Evolutionary conservation across 2,329 filamentous ascomycete species (phyloP), one percentile per base, ranked within the genome.

Genomic region (Alternaria sp.): DNA sequence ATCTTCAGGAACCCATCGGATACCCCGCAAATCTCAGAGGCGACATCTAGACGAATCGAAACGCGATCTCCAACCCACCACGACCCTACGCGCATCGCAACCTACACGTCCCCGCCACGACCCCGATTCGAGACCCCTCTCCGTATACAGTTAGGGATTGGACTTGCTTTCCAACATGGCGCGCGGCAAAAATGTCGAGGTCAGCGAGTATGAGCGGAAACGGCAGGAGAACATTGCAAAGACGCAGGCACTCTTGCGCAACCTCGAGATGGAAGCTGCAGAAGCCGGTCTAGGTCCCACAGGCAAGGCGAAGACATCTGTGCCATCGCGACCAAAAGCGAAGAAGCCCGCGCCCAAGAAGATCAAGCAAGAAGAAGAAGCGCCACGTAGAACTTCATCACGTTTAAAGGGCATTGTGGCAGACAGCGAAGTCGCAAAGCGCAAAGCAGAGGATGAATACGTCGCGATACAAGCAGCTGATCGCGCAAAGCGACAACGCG

Each of bases 201-300:
- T 96, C 71, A 96, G 92, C 80, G 92, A 93, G 43, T 97, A 97
- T 80, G 94, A 97, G 84, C 89, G 90, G 72, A 89, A 92, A 70
- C 87, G 94, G 0, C 87, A 93, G 15, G 93, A 93, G 64, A 97
- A 97, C 69, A 96, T 97, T 44, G 92, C 90, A 0, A 90, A 92
- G 57, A 96, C 96, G 71, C 91, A 95, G 79, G 92, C 90, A 77
- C 85, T 97, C 0, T 81, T 97, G 0, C 91, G 91, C 63, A 91
- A 93, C 63, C 87, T 97, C 1, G 90, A 91, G 36, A 83, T 87
- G 69, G 87, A 89, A 73, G 86, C 87, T 2, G 88, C 88, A 3
- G 87, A 91, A 1, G 89, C 92, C 0, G 90, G 91, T n/a, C 83
- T 91, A 11, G 91, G 90, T 51, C 83, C 86, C 1, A 79, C 83